Percentiles rank a stretch among this genome's conserved stretches.
phyloP scores from a whole-genome alignment of 2,329 filamentous ascomycete species.

The Ophiostoma ulmi region DNA sequence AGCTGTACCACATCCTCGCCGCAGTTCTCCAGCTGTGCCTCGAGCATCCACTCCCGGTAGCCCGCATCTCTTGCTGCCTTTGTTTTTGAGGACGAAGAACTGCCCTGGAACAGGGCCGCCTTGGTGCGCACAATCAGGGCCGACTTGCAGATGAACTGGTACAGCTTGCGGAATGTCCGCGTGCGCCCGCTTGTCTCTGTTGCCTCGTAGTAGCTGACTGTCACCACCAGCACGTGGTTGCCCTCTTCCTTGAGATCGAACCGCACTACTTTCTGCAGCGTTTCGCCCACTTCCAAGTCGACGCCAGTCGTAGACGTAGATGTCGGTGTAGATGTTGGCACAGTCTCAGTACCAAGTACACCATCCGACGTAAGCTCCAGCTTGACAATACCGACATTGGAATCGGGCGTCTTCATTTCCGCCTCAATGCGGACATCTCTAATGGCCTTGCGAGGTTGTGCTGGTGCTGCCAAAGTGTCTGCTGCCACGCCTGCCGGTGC shows the following conservation, averaged over 20 bases:
- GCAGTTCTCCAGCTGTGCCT: slow-evolving; percentile 94
- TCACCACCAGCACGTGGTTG: slow-evolving; percentile 87
- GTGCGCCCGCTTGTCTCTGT: slow-evolving; percentile 64
- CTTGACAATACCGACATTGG: slow-evolving; percentile 46
- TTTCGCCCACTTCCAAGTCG: slow-evolving; percentile 58
- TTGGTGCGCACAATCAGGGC: slow-evolving; percentile 89
- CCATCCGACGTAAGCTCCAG: slow-evolving; percentile 52
- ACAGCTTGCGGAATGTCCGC: slow-evolving; percentile 87
- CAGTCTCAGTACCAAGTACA: background rate
- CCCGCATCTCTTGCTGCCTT: slow-evolving; percentile 33
- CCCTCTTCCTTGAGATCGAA: slow-evolving; percentile 93
- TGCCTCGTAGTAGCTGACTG: slow-evolving; percentile 89
- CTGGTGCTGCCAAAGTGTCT: slow-evolving; percentile 30
- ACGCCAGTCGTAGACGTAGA: slow-evolving; percentile 26
- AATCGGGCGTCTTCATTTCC: slow-evolving; percentile 82
- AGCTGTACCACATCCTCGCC: slow-evolving; percentile 77
- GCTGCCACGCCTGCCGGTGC: slow-evolving; percentile 33
- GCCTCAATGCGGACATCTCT: slow-evolving; percentile 77
- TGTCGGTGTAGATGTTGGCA: slow-evolving; percentile 12
- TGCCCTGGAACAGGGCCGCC: slow-evolving; percentile 52
- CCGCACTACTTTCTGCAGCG: slow-evolving; percentile 72
- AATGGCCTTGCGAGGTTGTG: slow-evolving; percentile 46
- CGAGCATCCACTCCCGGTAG: slow-evolving; percentile 62
- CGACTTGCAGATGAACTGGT: slow-evolving; percentile 91
- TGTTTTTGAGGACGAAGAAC: background rate